Conservation (phyloP, 2,329 filamentous ascomycete genomes). For the Fusarium duplospermum region DNA sequence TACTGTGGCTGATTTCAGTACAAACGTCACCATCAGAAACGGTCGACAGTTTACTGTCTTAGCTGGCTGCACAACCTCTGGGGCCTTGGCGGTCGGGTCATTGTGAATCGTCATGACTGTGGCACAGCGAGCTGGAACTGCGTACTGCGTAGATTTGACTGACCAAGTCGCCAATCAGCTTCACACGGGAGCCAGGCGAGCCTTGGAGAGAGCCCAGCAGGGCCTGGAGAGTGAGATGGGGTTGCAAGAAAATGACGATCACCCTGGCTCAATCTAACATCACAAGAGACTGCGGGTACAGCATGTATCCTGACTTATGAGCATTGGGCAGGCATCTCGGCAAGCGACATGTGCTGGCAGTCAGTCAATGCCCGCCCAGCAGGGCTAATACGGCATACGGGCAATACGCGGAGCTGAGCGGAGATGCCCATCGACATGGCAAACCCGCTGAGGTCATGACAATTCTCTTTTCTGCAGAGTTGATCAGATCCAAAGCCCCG, state of each 20-base stretch:
- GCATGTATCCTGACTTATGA: background rate
- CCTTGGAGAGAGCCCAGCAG: conserved; percentile 10
- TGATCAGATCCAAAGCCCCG: background rate
- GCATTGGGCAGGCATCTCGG: background rate
- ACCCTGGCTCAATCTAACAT: conserved; percentile 15
- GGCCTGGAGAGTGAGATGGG: background rate
- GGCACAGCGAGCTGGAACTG: conserved; percentile 37
- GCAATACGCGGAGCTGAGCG: conserved; percentile 7
- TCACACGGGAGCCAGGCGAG: conserved; percentile 3
- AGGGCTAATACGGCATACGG: conserved; percentile 4
- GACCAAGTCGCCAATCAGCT: conserved; percentile 20
- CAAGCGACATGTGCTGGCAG: background rate
- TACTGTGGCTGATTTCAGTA: conserved; percentile 35
- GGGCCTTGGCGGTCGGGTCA: conserved; percentile 6
- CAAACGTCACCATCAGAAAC: conserved; percentile 41
- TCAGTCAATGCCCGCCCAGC: background rate
- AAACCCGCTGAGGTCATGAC: conserved; percentile 9
- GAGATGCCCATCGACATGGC: background rate
- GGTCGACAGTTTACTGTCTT: conserved; percentile 18
- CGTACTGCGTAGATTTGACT: conserved; percentile 20
- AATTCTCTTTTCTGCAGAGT: background rate
- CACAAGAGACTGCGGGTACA: background rate
- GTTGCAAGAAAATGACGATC: conserved; percentile 15
- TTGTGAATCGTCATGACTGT: conserved; percentile 34
- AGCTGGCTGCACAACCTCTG: conserved; percentile 8